Percentiles rank a stretch among this genome's conserved stretches.
Conservation (phyloP, 1,284 basidiomycete genomes). For the Meira nashicola region DNA sequence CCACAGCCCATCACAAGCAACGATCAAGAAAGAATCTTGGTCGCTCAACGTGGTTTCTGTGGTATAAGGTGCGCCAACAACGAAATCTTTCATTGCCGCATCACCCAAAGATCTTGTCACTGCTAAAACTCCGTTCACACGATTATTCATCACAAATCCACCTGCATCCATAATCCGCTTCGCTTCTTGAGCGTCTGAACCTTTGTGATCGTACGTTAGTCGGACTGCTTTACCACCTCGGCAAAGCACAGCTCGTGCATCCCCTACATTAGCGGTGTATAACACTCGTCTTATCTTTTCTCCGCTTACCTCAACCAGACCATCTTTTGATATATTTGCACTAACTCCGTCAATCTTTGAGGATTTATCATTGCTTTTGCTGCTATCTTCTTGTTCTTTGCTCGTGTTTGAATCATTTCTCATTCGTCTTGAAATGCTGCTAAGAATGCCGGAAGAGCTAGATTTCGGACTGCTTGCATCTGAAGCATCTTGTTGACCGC, state of each 20-base stretch:
- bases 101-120: constrained; percentile 95
- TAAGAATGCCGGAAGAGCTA: constrained; percentile 13
- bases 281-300: constrained; percentile 65
- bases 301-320: constrained; percentile 12
- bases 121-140: constrained; percentile 85
- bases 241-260: constrained; percentile 78
- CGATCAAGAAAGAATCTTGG: constrained; percentile 87
- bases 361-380: not conserved
- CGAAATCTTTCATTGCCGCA: constrained; percentile 98
- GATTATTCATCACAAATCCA: constrained; percentile 96
- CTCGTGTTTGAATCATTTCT: constrained; percentile 12
- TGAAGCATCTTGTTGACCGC: not conserved
- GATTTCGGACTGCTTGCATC: not conserved
- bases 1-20: constrained; percentile 98
- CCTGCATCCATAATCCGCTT: constrained; percentile 96
- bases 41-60: constrained; percentile 87
- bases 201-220: constrained; percentile 98
- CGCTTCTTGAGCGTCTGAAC: constrained; percentile 90
- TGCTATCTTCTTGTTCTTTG: not conserved
- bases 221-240: constrained; percentile 84
- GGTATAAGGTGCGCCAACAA: constrained; percentile 95
- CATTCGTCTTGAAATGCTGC: constrained; percentile 15
- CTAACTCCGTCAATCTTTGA: not conserved
- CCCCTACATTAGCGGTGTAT: constrained; percentile 94
- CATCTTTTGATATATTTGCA: constrained; percentile 9